Evolutionary conservation across 139 green algal species (phyloP), one percentile per base, ranked within the genome.

Genomic region (Pseudopediastrum boryanum): DNA sequence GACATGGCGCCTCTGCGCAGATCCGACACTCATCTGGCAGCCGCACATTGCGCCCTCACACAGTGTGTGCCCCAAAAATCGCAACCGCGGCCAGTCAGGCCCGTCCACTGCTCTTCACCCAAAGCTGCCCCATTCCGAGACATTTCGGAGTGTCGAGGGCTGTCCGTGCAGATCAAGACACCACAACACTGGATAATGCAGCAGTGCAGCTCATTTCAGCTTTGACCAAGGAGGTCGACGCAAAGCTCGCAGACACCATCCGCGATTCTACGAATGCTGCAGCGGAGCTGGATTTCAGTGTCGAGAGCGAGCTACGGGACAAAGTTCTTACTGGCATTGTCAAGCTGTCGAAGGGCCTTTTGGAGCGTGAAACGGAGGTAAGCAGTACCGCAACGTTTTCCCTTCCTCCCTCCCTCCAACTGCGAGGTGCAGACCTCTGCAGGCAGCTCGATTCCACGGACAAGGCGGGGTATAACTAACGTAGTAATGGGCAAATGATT

Each of bases 311-410:
- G 69, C 86, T 96, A 39, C 71, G 85, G 10, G 16, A 33, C 9
- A 86, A 88, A 74, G 84, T 94, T 21, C 35, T 83, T 46, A 76
- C 84, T 1, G 88, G 85, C 0, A 83, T 96, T 23, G n/a, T 75
- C 12, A 83, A 89, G 19, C 85, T 97, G 73, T 86, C 94, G 51
- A 75, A 81, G 44, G 93, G 93, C 27, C 84, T 97, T 71, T 83
- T 97, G 46, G 93, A 97, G 84, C 81, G 93, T 4, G 93, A 96
- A 39, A 94, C 89, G 3, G 93, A 97, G 89, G 92, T 96, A 59
- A n/a, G n/a, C n/a, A n/a, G n/a, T n/a, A n/a, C n/a, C n/a, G n/a
- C n/a, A n/a, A n/a, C n/a, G n/a, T n/a, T n/a, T n/a, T n/a, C n/a
- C n/a, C n/a, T n/a, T n/a, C n/a, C n/a, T n/a, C n/a, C n/a, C n/a